Conservation (phyloP, 1,139 yeast genomes). For the Yamadazyma triangularis region DNA sequence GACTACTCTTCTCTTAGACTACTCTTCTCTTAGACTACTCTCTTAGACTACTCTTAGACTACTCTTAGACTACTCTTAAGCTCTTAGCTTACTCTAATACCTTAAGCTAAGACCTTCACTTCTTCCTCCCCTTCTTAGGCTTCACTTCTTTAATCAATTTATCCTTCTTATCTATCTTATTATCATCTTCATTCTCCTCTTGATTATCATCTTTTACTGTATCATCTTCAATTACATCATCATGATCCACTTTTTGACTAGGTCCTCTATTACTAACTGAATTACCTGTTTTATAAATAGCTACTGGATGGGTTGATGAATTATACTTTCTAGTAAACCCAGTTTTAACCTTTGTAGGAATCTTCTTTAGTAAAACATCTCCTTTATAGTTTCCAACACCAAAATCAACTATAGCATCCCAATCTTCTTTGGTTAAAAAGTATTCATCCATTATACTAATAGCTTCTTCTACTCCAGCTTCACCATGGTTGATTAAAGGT, state of each 20-base stretch:
- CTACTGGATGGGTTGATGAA: slow-evolving; percentile 71
- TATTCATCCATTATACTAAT: slow-evolving; percentile 76
- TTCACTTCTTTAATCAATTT: slow-evolving; percentile 41
- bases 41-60: too few relatives aligned
- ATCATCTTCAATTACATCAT: slow-evolving; percentile 63
- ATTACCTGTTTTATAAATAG: slow-evolving; percentile 70
- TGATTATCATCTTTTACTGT: slow-evolving; percentile 36
- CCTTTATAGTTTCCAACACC: slow-evolving; percentile 60
- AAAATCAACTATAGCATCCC: slow-evolving; percentile 82
- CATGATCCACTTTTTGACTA: slow-evolving; percentile 47
- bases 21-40: too few relatives aligned
- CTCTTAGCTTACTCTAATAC: too few relatives aligned
- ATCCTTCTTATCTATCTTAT: slow-evolving; percentile 39
- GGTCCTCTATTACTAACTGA: slow-evolving; percentile 37
- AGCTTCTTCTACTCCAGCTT: slow-evolving; percentile 61
- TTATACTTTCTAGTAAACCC: slow-evolving; percentile 87
- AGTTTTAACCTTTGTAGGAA: slow-evolving; percentile 73
- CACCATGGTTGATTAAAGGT: slow-evolving; percentile 52
- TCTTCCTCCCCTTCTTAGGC: slow-evolving; percentile 18
- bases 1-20: too few relatives aligned
- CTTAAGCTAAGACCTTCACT: too few relatives aligned
- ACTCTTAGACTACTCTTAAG: too few relatives aligned
- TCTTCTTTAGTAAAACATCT: slow-evolving; percentile 47
- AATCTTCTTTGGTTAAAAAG: slow-evolving; percentile 83
- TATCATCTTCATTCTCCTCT: slow-evolving; percentile 19